Conservation (phyloP, 805 yeast species). For the Dipodascus albidus region DNA sequence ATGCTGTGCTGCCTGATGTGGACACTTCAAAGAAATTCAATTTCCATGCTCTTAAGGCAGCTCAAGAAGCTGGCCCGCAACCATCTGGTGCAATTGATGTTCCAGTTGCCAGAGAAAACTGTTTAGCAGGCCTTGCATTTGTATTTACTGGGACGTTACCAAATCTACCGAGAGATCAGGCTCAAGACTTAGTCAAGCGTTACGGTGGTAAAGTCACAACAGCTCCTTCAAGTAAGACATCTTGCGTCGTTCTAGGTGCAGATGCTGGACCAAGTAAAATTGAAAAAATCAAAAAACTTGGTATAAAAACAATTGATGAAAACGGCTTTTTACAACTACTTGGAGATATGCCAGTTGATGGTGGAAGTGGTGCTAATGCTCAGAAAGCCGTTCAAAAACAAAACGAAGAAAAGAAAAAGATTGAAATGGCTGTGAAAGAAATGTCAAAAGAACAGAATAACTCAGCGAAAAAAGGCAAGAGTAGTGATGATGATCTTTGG, state of each 20-base stretch:
- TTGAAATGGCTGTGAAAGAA: conserved; percentile 26
- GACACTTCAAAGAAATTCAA: conserved; percentile 41
- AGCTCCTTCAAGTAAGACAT: conserved; percentile 74
- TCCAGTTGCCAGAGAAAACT: conserved; percentile 78
- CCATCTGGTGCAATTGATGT: conserved; percentile 29
- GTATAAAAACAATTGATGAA: conserved; percentile 75
- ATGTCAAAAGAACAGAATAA: neutral
- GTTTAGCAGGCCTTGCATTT: conserved; percentile 78
- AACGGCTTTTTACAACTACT: conserved; percentile 73
- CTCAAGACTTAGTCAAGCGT: conserved; percentile 64
- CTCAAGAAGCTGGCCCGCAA: conserved; percentile 12
- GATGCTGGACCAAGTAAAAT: conserved; percentile 98
- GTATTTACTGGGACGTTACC: conserved; percentile 92
- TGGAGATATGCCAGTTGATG: conserved; percentile 75
- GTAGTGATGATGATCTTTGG: conserved; percentile 63
- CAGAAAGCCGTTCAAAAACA: conserved; percentile 58
- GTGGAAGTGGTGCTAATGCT: conserved; percentile 79
- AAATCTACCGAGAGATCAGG: conserved; percentile 59
- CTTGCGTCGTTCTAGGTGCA: conserved; percentile 80
- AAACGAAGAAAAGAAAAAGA: conserved; percentile 49
- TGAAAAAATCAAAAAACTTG: conserved; percentile 58
- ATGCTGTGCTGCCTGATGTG: conserved; percentile 51
- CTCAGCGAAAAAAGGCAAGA: conserved; percentile 18
- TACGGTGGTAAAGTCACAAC: conserved; percentile 86
- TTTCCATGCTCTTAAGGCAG: conserved; percentile 45